These are phyloP conservation scores for Yamadazyma dendronema DNA, from an alignment of 1,139 yeast genomes.

Conservation along the genomic window DNA sequence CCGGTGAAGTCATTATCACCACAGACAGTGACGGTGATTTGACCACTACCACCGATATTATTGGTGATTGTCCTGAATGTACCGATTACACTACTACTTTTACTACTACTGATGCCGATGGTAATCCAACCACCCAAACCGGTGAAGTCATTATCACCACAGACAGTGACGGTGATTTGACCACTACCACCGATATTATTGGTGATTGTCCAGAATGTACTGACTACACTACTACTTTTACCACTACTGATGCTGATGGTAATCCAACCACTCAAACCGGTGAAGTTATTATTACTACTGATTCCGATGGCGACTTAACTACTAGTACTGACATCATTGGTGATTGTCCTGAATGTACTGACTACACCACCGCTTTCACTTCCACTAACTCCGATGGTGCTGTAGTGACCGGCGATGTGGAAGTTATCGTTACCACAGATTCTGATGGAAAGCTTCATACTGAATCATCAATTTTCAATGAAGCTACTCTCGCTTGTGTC, in stretches of 20 bases:
- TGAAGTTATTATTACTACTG: conserved; percentile 8
- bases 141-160: conserved; percentile 12
- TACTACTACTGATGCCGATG: conserved; percentile 6
- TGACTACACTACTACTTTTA: conserved; percentile 1
- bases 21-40: too few relatives aligned
- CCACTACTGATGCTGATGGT: conserved; percentile 1
- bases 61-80: too few relatives aligned
- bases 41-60: too few relatives aligned
- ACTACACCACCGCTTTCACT: conserved; percentile 5
- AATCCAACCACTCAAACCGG: conserved; percentile 3
- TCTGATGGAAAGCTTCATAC: conserved; percentile 11
- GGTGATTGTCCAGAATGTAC: conserved; percentile 1
- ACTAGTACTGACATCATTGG: conserved; percentile 11
- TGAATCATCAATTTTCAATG: conserved; percentile 8
- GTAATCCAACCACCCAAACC: conserved; percentile 3
- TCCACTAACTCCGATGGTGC: conserved; percentile 4
- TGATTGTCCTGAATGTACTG: conserved; percentile 10
- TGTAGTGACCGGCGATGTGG: conserved; percentile 5
- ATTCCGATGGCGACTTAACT: conserved; percentile 9
- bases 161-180: conserved; percentile 1
- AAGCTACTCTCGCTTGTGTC: conserved; percentile 8
- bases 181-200: not conserved
- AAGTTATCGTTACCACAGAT: conserved; percentile 13
- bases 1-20: too few relatives aligned
- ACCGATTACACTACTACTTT: conserved; percentile 12